phyloP scores from a whole-genome alignment of 805 yeast species.

The Starmerella geochares region DNA sequence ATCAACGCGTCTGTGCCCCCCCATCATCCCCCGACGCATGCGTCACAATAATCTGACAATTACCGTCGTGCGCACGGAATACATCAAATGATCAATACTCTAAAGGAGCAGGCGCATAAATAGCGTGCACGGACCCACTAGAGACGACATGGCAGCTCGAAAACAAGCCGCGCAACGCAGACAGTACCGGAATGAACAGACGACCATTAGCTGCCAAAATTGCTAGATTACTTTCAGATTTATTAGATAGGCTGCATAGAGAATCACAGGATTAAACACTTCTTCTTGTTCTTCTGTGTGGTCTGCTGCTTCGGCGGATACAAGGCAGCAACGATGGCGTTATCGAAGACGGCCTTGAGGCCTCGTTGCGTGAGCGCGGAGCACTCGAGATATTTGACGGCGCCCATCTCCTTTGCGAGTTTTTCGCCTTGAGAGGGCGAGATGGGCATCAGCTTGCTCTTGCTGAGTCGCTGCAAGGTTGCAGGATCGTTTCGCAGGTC shows the following conservation, averaged over 20 bases:
- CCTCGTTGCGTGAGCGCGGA: slow-evolving; percentile 97
- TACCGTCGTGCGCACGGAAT: too few species aligned
- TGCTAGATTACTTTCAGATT: neutral
- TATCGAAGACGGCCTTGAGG: slow-evolving; percentile 94
- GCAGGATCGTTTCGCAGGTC: slow-evolving; percentile 91
- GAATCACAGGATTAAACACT: slow-evolving; percentile 65
- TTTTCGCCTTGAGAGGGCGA: slow-evolving; percentile 80
- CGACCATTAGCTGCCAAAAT: neutral
- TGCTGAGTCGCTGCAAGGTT: slow-evolving; percentile 75
- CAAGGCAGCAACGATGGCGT: slow-evolving; percentile 94
- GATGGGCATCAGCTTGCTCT: slow-evolving; percentile 83
- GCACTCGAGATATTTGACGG: slow-evolving; percentile 94
- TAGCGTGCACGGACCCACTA: too few species aligned
- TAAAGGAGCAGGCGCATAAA: too few species aligned
- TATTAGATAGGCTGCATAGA: neutral
- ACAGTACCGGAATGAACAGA: neutral
- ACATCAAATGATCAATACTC: too few species aligned
- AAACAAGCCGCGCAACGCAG: too few species aligned
- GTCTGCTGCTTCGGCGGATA: slow-evolving; percentile 76
- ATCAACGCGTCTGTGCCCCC: too few species aligned
- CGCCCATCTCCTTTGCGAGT: slow-evolving; percentile 85
- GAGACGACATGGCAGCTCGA: too few species aligned
- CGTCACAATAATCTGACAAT: too few species aligned
- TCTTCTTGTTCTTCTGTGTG: slow-evolving; percentile 54
- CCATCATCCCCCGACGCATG: too few species aligned